A percentile compares a stretch with the other conserved stretches of the same genome.
Evolutionary conservation across 371 early-diverging fungal genomes (phyloP).

Genomic region (Dipsacomyces acuminosporus): DNA sequence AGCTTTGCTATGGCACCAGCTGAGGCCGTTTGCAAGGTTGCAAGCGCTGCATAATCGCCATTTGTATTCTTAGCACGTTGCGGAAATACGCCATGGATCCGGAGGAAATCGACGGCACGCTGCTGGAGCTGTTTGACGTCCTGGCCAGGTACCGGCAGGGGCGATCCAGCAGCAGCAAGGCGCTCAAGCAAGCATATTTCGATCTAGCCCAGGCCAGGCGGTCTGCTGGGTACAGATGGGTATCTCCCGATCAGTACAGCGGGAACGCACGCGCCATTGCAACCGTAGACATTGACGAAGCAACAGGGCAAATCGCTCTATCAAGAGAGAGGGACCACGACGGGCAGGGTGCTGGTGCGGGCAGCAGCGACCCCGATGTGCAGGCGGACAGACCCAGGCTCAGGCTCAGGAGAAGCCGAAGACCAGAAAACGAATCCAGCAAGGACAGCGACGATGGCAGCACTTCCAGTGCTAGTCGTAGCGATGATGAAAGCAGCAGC

Average conservation of each 20-base stretch:
- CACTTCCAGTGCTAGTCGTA: too few relatives aligned
- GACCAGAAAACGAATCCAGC: not conserved
- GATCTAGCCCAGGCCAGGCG: conserved; percentile 31
- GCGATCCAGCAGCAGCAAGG: conserved; percentile 1
- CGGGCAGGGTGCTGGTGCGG: not conserved
- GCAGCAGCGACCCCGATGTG: too few relatives aligned
- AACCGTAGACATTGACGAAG: conserved; percentile 10
- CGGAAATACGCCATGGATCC: not conserved
- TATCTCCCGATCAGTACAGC: conserved; percentile 33
- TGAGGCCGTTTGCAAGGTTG: too few relatives aligned
- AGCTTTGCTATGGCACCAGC: too few relatives aligned
- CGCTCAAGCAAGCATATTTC: conserved; percentile 28
- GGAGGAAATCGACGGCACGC: conserved; percentile 8
- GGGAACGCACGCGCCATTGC: conserved; percentile 21
- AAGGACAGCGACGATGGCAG: not conserved
- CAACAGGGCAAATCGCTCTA: not conserved
- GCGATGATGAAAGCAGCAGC: not conserved
- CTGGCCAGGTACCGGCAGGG: conserved; percentile 26
- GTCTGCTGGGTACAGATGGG: conserved; percentile 37
- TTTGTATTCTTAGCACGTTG: not conserved
- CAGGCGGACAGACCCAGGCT: too few relatives aligned
- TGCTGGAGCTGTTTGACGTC: conserved; percentile 18
- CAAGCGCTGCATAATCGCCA: not conserved
- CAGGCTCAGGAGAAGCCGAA: conserved; percentile 1
- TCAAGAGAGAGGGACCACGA: not conserved